Percentiles rank a stretch among this genome's conserved stretches.
phyloP scores from a whole-genome alignment of 192 early-diverging fungal genomes.

The Umbelopsis ramanniana region DNA sequence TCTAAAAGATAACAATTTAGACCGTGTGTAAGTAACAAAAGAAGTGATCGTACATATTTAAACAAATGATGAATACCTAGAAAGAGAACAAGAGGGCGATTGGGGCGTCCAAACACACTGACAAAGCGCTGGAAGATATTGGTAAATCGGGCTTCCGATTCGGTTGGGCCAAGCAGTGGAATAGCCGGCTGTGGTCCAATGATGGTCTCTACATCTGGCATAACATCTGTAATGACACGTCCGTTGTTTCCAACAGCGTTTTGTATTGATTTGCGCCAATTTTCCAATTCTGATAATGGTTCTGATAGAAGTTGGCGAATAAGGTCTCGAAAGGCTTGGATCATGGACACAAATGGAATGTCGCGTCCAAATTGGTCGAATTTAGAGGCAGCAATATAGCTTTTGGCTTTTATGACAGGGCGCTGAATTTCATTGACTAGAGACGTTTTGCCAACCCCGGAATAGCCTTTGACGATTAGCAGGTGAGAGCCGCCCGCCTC shows the following conservation, averaged over 20 bases:
- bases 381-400: constrained; percentile 34
- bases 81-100: constrained; percentile 35
- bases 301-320: constrained; percentile 33
- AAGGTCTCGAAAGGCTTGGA: constrained; percentile 41
- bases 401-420: constrained; percentile 30
- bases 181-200: constrained; percentile 34
- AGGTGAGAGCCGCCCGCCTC: constrained; percentile 5
- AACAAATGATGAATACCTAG: constrained; percentile 2
- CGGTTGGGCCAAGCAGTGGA: constrained; percentile 27
- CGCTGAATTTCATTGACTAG: constrained; percentile 37
- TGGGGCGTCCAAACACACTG: constrained; percentile 28
- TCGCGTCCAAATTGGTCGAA: constrained; percentile 40
- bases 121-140: constrained; percentile 39
- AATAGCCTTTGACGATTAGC: constrained; percentile 38
- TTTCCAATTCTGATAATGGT: constrained; percentile 24
- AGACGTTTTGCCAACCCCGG: constrained; percentile 39
- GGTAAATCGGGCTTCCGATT: constrained; percentile 32
- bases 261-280: constrained; percentile 25
- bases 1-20: too few relatives aligned
- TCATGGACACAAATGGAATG: constrained; percentile 40
- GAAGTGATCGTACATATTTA: too few relatives aligned
- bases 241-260: constrained; percentile 30
- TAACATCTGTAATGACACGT: constrained; percentile 34
- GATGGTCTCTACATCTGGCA: constrained; percentile 34
- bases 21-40: too few relatives aligned